Conservation (phyloP, 129 eudicot genomes). For the Silybum marianum region DNA sequence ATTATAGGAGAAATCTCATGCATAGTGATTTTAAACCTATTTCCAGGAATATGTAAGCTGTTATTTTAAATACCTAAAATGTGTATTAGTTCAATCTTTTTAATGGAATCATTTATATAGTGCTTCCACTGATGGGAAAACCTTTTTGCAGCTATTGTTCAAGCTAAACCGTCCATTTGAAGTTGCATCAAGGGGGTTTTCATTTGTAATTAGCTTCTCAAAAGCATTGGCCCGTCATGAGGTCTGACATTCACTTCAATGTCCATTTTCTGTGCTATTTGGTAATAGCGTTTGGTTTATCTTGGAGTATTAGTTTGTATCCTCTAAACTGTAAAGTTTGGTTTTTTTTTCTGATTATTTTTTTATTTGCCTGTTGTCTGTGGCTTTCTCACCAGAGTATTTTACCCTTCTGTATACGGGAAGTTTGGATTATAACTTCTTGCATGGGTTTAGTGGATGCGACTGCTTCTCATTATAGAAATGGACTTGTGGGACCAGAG, state of each 20-base stretch:
- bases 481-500: constrained; percentile 78
- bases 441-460: constrained; percentile 80
- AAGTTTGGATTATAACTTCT: constrained; percentile 95
- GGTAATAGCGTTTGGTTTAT: constrained; percentile 28
- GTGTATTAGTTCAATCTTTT: not conserved
- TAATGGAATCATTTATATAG: constrained; percentile 2
- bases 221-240: constrained; percentile 76
- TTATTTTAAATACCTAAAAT: not conserved
- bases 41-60: not conserved
- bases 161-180: constrained; percentile 90
- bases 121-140: not conserved
- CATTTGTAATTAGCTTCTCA: constrained; percentile 91
- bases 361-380: constrained; percentile 12
- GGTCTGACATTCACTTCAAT: constrained; percentile 53
- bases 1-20: not conserved
- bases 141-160: constrained; percentile 73
- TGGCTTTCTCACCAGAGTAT: constrained; percentile 50
- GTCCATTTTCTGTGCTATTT: constrained; percentile 25
- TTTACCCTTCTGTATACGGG: constrained; percentile 91
- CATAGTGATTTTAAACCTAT: not conserved
- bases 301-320: constrained; percentile 13
- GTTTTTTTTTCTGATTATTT: constrained; percentile 18
- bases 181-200: constrained; percentile 89
- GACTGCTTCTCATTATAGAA: constrained; percentile 65
- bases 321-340: not conserved